These are phyloP conservation scores for Colletotrichum graminicola DNA, from an alignment of 2,329 filamentous ascomycete species.

Conservation along the genomic window DNA sequence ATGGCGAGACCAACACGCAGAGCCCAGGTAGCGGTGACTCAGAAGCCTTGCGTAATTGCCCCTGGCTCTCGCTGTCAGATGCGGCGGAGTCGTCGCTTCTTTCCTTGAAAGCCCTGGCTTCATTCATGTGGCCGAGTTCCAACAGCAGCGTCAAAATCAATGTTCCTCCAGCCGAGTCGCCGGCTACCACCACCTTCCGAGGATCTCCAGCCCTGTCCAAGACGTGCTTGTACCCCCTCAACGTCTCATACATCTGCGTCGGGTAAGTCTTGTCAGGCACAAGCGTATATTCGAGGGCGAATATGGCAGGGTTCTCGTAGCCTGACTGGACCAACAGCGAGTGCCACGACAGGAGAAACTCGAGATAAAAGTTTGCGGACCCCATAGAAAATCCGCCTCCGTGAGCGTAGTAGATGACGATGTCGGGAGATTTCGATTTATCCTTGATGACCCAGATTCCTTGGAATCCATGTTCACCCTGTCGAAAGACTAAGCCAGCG, in stretches of 20 bases:
- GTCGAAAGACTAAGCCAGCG: slow-evolving; percentile 10
- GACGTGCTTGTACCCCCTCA: slow-evolving; percentile 79
- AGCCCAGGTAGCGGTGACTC: slow-evolving; percentile 57
- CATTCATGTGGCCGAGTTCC: slow-evolving; percentile 66
- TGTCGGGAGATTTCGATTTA: slow-evolving; percentile 71
- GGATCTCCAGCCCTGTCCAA: slow-evolving; percentile 69
- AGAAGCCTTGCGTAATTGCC: slow-evolving; percentile 30
- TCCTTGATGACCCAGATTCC: slow-evolving; percentile 80
- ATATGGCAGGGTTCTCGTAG: slow-evolving; percentile 81
- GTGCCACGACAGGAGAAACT: slow-evolving; percentile 82
- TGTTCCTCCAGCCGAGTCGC: slow-evolving; percentile 84
- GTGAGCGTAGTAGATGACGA: slow-evolving; percentile 86
- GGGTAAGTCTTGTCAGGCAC: slow-evolving; percentile 82
- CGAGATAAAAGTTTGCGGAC: slow-evolving; percentile 85
- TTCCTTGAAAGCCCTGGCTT: slow-evolving; percentile 39
- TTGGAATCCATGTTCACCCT: slow-evolving; percentile 52
- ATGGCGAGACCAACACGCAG: slow-evolving; percentile 83
- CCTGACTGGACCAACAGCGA: slow-evolving; percentile 72
- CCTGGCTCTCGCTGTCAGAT: slow-evolving; percentile 31
- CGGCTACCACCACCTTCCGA: slow-evolving; percentile 76
- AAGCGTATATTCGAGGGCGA: slow-evolving; percentile 84
- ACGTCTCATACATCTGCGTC: slow-evolving; percentile 76
- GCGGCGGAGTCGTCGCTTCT: slow-evolving; percentile 31
- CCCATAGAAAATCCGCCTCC: slow-evolving; percentile 89
- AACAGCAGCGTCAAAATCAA: slow-evolving; percentile 80